Evolutionary conservation across 257 asterid species (phyloP).

Genomic region (Parsonsia alboflavescens): DNA sequence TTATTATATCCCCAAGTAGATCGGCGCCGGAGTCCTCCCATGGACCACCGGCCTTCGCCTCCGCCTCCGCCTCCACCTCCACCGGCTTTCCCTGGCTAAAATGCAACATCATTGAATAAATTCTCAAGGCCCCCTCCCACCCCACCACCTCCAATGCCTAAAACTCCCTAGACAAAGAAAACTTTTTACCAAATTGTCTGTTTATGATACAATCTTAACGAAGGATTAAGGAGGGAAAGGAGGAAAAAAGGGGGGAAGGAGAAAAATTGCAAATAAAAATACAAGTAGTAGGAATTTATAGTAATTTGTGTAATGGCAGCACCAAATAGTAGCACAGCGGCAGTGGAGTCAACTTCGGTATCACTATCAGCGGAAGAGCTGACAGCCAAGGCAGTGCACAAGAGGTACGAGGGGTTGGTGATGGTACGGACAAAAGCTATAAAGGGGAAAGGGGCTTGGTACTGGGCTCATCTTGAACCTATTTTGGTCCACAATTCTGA

Average conservation of each 20-base stretch:
- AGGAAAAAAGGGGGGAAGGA: neutral
- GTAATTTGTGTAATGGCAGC: constrained; percentile 40
- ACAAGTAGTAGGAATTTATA: neutral
- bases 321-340: constrained; percentile 34
- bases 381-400: constrained; percentile 77
- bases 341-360: constrained; percentile 27
- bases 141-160: neutral
- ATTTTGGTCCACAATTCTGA: constrained; percentile 71
- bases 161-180: neutral
- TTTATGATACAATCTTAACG: neutral
- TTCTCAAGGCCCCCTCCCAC: neutral
- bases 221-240: too few species aligned
- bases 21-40: constrained; percentile 41
- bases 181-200: neutral
- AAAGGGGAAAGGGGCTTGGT: constrained; percentile 99
- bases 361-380: constrained; percentile 46
- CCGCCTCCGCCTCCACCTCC: constrained; percentile 6
- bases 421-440: constrained; percentile 85
- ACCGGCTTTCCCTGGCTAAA: constrained; percentile 26
- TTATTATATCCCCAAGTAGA: constrained; percentile 23
- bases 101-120: neutral
- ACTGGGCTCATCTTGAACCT: constrained; percentile 97
- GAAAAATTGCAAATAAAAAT: neutral
- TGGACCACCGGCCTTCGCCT: constrained; percentile 32
- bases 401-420: constrained; percentile 78